Evolutionary conservation across 257 asterid species (phyloP).

Genomic region (Phtheirospermum japonicum): DNA sequence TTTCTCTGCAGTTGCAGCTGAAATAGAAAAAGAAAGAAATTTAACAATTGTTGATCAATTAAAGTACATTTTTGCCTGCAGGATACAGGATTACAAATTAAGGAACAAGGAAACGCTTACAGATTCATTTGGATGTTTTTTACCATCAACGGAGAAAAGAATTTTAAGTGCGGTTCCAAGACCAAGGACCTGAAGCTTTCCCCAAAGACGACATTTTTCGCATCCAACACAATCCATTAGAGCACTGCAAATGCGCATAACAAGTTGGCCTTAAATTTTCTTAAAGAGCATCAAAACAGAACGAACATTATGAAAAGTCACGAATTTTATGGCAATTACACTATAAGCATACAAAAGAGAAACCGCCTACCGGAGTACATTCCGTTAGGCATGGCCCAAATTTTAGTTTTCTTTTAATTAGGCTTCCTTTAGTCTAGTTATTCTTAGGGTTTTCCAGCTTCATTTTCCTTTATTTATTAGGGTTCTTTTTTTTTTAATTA

Average conservation of each 20-base stretch:
- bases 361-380: neutral
- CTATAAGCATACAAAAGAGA: neutral
- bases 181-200: slow-evolving; percentile 91
- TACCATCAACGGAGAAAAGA: slow-evolving; percentile 74
- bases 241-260: slow-evolving; percentile 49
- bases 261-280: slow-evolving; percentile 11
- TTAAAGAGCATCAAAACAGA: slow-evolving; percentile 2
- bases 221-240: slow-evolving; percentile 97
- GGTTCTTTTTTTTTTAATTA: no score
- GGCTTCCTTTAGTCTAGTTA: no score
- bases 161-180: slow-evolving; percentile 96
- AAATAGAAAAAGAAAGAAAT: slow-evolving; percentile 16
- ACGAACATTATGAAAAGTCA: neutral
- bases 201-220: slow-evolving; percentile 97
- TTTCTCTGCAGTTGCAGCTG: slow-evolving; percentile 91
- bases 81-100: no score
- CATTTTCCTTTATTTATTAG: no score
- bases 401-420: no score
- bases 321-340: neutral
- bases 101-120: slow-evolving; percentile 52
- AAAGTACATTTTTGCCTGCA: neutral
- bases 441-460: no score
- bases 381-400: no score
- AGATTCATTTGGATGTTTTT: slow-evolving; percentile 42
- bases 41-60: neutral